phyloP scores from a whole-genome alignment of 208 protist species.

The Porcisia deanei region DNA sequence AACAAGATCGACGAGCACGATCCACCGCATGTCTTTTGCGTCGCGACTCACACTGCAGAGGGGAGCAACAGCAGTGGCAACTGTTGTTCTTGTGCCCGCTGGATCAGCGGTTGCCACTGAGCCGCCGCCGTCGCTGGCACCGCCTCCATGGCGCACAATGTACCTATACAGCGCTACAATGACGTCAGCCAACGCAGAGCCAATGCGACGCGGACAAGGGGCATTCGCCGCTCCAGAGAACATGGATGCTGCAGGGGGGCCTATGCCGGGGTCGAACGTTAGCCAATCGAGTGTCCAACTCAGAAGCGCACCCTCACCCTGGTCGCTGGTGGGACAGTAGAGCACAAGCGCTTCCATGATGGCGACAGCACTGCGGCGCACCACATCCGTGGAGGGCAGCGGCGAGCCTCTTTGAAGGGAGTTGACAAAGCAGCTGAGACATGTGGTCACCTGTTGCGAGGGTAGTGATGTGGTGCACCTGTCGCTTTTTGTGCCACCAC shows the following conservation, averaged over 20 bases:
- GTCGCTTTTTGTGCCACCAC: not conserved
- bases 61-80: not conserved
- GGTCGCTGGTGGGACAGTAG: conserved; percentile 1
- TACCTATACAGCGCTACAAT: conserved; percentile 13
- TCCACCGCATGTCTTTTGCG: not conserved
- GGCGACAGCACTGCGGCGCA: conserved; percentile 2
- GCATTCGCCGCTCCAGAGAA: not conserved
- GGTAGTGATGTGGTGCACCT: not conserved
- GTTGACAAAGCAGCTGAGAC: conserved; percentile 13
- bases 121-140: not conserved
- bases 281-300: not conserved
- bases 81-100: not conserved
- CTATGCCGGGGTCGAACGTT: not conserved
- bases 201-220: not conserved
- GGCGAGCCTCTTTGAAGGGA: not conserved
- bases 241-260: not conserved
- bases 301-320: not conserved
- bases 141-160: not conserved
- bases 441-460: not conserved
- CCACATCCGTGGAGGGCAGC: not conserved
- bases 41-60: not conserved
- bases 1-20: conserved; percentile 21
- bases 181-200: conserved; percentile 13
- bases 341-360: conserved; percentile 12
- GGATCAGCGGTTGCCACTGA: not conserved